Percentiles rank a stretch among this genome's conserved stretches.
phyloP scores from a whole-genome alignment of 2,329 filamentous ascomycete genomes.

The Epichloe hybrida region DNA sequence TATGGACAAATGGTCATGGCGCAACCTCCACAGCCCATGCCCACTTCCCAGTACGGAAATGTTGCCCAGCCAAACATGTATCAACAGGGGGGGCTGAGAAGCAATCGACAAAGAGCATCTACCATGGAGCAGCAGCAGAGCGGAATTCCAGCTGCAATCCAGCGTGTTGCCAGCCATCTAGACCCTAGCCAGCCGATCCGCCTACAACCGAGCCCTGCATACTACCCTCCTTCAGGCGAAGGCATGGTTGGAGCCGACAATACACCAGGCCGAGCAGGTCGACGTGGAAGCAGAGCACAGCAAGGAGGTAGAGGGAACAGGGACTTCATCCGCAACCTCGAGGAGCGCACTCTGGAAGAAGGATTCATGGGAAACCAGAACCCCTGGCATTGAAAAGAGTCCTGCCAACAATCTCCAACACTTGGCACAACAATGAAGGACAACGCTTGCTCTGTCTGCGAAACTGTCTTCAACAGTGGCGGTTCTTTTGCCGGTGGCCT shows the following conservation, averaged over 20 bases:
- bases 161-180: constrained; percentile 88
- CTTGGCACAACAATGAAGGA: not conserved
- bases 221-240: constrained; percentile 87
- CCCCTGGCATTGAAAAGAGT: constrained; percentile 51
- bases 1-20: constrained; percentile 66
- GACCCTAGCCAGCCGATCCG: constrained; percentile 91
- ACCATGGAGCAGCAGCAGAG: constrained; percentile 94
- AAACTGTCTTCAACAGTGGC: not conserved
- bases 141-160: constrained; percentile 83
- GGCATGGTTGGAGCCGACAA: constrained; percentile 55
- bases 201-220: constrained; percentile 87
- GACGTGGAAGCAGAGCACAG: constrained; percentile 62
- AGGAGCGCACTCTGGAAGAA: constrained; percentile 88
- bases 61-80: constrained; percentile 44
- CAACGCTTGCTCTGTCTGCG: not conserved
- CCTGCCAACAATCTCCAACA: not conserved
- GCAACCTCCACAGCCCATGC: constrained; percentile 52
- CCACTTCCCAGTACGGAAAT: constrained; percentile 47
- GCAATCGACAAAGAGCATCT: constrained; percentile 75
- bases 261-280: constrained; percentile 43
- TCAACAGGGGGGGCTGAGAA: constrained; percentile 51
- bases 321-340: constrained; percentile 88
- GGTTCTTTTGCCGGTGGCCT: not conserved
- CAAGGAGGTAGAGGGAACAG: constrained; percentile 50
- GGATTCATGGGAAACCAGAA: constrained; percentile 62